These are phyloP conservation scores for Pseudovirgaria hyperparasitica DNA, from an alignment of 2,329 filamentous ascomycete genomes.

Conservation along the genomic window DNA sequence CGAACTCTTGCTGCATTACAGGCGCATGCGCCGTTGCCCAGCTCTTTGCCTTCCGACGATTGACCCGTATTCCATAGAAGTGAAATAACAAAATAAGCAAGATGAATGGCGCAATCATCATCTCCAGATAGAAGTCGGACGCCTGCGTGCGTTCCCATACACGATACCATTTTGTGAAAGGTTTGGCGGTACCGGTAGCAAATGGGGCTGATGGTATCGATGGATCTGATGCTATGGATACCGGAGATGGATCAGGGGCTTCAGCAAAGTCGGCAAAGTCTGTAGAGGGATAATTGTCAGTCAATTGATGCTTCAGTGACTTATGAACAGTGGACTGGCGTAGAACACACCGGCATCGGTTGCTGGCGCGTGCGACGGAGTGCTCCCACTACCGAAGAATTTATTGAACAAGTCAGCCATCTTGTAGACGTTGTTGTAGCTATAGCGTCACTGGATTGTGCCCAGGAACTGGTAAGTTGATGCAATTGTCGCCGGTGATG, in stretches of 20 bases:
- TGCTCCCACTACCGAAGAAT: conserved; percentile 56
- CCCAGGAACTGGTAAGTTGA: too few species aligned
- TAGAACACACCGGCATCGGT: conserved; percentile 50
- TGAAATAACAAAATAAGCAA: conserved; percentile 65
- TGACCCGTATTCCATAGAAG: conserved; percentile 65
- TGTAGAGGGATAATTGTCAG: conserved; percentile 25
- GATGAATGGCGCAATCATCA: conserved; percentile 65
- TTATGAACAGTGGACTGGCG: conserved; percentile 5
- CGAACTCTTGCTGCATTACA: conserved; percentile 67
- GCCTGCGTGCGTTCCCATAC: conserved; percentile 80
- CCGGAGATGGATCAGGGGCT: conserved; percentile 52
- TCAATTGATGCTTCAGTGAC: conserved; percentile 2
- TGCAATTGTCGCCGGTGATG: too few species aligned
- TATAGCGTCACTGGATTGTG: too few species aligned
- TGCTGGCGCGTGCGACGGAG: conserved; percentile 38
- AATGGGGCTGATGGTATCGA: conserved; percentile 21
- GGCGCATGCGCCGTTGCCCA: conserved; percentile 70
- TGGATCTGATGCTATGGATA: conserved; percentile 34
- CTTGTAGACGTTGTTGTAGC: too few species aligned
- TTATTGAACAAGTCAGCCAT: conserved; percentile 50
- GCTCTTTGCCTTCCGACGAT: conserved; percentile 64
- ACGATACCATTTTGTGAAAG: conserved; percentile 93
- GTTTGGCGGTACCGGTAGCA: conserved; percentile 39
- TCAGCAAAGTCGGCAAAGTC: conserved; percentile 92
- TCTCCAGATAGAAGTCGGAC: conserved; percentile 79